Evolutionary conservation across 2,329 filamentous ascomycete genomes (phyloP), one percentile per base, ranked within the genome.

Genomic region (Calcarisporium arbuscula): DNA sequence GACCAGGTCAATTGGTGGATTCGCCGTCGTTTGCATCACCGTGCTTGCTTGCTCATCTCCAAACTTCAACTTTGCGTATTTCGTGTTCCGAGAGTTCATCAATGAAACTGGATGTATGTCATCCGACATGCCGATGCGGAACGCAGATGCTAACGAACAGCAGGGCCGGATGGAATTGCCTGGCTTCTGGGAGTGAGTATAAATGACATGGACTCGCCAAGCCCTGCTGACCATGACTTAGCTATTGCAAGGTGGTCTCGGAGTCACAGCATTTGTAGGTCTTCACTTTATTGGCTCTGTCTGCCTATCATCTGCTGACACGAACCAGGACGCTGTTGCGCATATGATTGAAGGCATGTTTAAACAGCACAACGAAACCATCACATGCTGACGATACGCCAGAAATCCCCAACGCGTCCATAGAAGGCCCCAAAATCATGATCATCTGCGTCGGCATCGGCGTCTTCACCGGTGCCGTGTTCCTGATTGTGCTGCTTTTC

Each of bases 21-120:
- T 86, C 44, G 61, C 72, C 12, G 61, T 85, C 34, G 82, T 86
- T 34, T 81, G 67, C 27, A 82, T 85, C 40, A 82, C 80, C 0
- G 62, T 83, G 0, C 63, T 87, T 21, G 68, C 77, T 2, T 82
- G 77, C 45, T 67, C 79, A 0, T 72, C 80, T 2, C 78, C 78
- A 0, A 64, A 79, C 41, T 86, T 74, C 51, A 53, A 46, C 4
- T 52, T 50, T 0, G 51, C 47, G 2, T 45, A 45, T 3, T 58
- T 56, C 19, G 53, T 57, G 0, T 58, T 58, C 18, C 41, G 52
- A 3, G 42, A 49, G 1, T 58, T 58, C 2, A 51, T 54, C 40
- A 58, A 58, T 21, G 41, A 46, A 0, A 58, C 54, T 0, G 53
- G 54, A 3, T 58, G 53, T 44, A 20, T 5, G 44, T 35, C 3